These are phyloP conservation scores for Cystobasidiaceae sp. DNA, from an alignment of 1,284 basidiomycete genomes.

Conservation along the genomic window DNA sequence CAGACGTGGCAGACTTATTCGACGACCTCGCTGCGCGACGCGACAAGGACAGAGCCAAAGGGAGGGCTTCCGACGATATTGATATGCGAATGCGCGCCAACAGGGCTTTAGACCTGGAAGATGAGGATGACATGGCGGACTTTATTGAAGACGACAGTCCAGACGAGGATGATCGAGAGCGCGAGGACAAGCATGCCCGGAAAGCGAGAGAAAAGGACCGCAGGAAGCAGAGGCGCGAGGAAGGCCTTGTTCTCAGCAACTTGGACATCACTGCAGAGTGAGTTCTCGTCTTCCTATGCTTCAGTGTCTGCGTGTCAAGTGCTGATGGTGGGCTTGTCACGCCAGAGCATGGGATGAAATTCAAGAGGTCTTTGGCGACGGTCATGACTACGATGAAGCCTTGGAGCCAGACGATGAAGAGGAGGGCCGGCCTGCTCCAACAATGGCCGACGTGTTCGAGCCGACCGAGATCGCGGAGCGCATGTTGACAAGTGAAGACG, in stretches of 20 bases:
- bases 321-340: slow-evolving; percentile 33
- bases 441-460: slow-evolving; percentile 93
- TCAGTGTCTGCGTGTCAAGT: neutral
- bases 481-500: slow-evolving; percentile 89
- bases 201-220: slow-evolving; percentile 43
- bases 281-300: slow-evolving; percentile 47
- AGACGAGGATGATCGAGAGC: slow-evolving; percentile 40
- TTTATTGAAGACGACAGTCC: slow-evolving; percentile 79
- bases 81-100: slow-evolving; percentile 36
- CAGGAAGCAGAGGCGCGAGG: slow-evolving; percentile 55
- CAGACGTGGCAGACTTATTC: slow-evolving; percentile 59
- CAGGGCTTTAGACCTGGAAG: slow-evolving; percentile 55
- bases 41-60: slow-evolving; percentile 12
- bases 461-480: slow-evolving; percentile 91
- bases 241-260: slow-evolving; percentile 65
- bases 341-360: slow-evolving; percentile 92
- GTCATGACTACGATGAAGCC: slow-evolving; percentile 94
- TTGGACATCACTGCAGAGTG: slow-evolving; percentile 53
- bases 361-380: slow-evolving; percentile 93
- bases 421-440: slow-evolving; percentile 58
- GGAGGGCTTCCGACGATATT: slow-evolving; percentile 42
- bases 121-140: slow-evolving; percentile 50
- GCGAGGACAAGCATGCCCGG: slow-evolving; percentile 33
- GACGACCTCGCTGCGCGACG: slow-evolving; percentile 55
- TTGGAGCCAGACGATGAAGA: slow-evolving; percentile 66